Evolutionary conservation across 495 filamentous ascomycete species (phyloP).

Genomic region (Aspergillus panamensis): DNA sequence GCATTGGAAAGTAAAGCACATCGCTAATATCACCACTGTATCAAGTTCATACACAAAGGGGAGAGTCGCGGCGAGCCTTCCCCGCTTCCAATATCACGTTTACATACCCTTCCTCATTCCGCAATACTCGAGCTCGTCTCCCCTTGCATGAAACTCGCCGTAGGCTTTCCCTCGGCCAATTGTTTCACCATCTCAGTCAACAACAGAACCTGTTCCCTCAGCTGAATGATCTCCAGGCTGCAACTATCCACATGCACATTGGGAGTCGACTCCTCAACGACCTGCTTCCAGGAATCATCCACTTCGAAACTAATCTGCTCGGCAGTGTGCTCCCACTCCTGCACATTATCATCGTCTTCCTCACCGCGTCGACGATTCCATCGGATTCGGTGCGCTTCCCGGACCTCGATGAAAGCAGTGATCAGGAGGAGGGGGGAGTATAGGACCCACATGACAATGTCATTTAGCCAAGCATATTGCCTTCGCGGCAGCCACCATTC

Average conservation of each 20-base stretch:
- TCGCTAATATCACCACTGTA: too few relatives aligned
- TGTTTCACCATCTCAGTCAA: constrained; percentile 59
- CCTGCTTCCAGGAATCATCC: constrained; percentile 78
- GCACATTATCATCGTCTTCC: constrained; percentile 79
- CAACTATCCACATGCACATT: constrained; percentile 70
- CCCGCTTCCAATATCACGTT: not conserved
- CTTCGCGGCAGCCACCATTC: constrained; percentile 87
- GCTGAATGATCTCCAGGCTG: constrained; percentile 62
- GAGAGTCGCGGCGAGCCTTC: too few relatives aligned
- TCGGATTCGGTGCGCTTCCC: constrained; percentile 62
- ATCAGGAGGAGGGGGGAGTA: constrained; percentile 82
- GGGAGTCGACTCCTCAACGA: constrained; percentile 66
- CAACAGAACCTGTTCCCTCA: constrained; percentile 65
- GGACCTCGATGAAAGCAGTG: constrained; percentile 71
- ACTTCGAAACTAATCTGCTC: constrained; percentile 70
- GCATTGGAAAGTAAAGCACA: too few relatives aligned
- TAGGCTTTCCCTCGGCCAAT: constrained; percentile 32
- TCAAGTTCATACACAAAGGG: too few relatives aligned
- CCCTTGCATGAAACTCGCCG: constrained; percentile 7
- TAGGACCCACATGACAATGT: constrained; percentile 77
- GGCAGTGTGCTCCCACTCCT: constrained; percentile 90
- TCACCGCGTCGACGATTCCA: constrained; percentile 75
- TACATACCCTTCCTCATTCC: constrained; percentile 1
- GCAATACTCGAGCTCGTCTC: constrained; percentile 20
- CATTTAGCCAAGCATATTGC: constrained; percentile 74